Evolutionary conservation across 2,329 filamentous ascomycete genomes (phyloP).

Genomic region (Bimuria novae-zelandiae): DNA sequence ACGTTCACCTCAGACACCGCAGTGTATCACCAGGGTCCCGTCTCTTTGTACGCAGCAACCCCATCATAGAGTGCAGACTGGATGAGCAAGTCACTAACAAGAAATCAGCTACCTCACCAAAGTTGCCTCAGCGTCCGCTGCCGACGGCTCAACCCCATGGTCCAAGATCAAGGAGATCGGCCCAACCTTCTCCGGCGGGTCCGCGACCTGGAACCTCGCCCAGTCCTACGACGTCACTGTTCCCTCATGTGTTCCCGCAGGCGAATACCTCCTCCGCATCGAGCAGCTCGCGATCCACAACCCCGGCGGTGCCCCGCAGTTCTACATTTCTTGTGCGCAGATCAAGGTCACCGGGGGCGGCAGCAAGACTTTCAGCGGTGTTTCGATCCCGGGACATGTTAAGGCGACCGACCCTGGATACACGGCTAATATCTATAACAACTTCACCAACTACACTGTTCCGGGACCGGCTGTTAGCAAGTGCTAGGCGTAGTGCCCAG

Average conservation of each 20-base stretch:
- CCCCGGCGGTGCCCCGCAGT: conserved; percentile 36
- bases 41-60: conserved; percentile 29
- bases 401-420: conserved; percentile 43
- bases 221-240: conserved; percentile 45
- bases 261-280: conserved; percentile 55
- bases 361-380: conserved; percentile 26
- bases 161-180: conserved; percentile 49
- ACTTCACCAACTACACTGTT: conserved; percentile 44
- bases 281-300: conserved; percentile 57
- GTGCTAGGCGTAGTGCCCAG: conserved; percentile 32
- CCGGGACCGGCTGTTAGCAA: conserved; percentile 44
- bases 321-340: conserved; percentile 52
- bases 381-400: conserved; percentile 43
- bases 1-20: conserved; percentile 43
- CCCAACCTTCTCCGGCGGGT: conserved; percentile 39
- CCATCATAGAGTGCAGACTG: neutral
- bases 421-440: conserved; percentile 47
- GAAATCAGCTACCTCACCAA: conserved; percentile 41
- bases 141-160: conserved; percentile 46
- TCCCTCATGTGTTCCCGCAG: conserved; percentile 48
- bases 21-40: conserved; percentile 48
- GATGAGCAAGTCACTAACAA: neutral
- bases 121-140: conserved; percentile 35
- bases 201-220: conserved; percentile 40
- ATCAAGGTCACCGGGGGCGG: conserved; percentile 51